These are phyloP conservation scores for Aspergillus sp. DNA, from an alignment of 2,329 filamentous ascomycete species.

Conservation along the genomic window DNA sequence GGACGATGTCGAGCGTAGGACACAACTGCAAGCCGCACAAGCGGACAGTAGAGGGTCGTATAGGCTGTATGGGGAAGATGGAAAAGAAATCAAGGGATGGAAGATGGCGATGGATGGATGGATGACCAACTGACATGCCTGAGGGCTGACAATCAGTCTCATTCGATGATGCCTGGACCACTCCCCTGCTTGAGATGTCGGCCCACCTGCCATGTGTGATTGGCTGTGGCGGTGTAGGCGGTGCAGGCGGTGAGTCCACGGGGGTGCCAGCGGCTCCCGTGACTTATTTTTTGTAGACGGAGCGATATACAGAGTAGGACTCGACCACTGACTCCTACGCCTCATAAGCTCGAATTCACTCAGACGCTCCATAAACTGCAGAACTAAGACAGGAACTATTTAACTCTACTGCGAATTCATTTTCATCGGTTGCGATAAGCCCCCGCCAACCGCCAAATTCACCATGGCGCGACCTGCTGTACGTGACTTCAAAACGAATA, in stretches of 20 bases:
- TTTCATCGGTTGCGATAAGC: neutral
- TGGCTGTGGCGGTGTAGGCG: slow-evolving; percentile 10
- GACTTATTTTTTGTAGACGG: slow-evolving; percentile 1
- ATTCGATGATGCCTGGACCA: slow-evolving; percentile 1
- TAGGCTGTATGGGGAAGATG: slow-evolving; percentile 19
- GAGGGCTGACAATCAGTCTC: slow-evolving; percentile 1
- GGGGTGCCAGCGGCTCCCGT: slow-evolving; percentile 2
- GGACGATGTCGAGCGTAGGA: slow-evolving; percentile 1
- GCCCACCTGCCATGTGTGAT: neutral
- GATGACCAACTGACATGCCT: slow-evolving; percentile 5
- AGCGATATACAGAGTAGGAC: neutral
- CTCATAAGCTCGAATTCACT: neutral
- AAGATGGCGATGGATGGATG: slow-evolving; percentile 14
- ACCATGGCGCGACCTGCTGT: neutral
- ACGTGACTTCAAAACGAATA: neutral
- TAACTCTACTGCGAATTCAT: too few relatives aligned
- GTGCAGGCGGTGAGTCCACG: slow-evolving; percentile 3
- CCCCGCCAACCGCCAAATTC: neutral
- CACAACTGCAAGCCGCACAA: slow-evolving; percentile 4
- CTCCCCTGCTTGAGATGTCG: slow-evolving; percentile 5
- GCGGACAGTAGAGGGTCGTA: slow-evolving; percentile 16
- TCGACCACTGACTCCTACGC: neutral
- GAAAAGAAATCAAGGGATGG: slow-evolving; percentile 19
- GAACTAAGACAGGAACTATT: neutral
- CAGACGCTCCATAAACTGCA: neutral